phyloP scores from a whole-genome alignment of 2,329 filamentous ascomycete species.

The Chaetomium sp. region DNA sequence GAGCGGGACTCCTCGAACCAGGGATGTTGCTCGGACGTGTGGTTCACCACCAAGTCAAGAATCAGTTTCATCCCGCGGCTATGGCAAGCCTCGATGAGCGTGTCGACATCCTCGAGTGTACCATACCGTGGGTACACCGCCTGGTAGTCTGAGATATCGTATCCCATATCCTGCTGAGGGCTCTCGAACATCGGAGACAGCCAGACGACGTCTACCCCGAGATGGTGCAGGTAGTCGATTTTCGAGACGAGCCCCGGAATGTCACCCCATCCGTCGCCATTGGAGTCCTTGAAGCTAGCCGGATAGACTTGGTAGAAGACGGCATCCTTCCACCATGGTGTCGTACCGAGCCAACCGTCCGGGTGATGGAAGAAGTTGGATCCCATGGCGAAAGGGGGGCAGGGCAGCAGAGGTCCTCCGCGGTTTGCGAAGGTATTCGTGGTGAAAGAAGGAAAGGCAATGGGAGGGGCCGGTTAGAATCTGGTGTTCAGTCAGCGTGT shows the following conservation, averaged over 20 bases:
- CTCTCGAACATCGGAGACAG: slow-evolving; percentile 46
- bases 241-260: slow-evolving; percentile 58
- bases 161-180: slow-evolving; percentile 53
- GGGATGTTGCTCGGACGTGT: slow-evolving; percentile 63
- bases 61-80: slow-evolving; percentile 61
- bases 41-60: slow-evolving; percentile 71
- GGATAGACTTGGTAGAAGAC: slow-evolving; percentile 45
- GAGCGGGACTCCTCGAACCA: slow-evolving; percentile 65
- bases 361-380: slow-evolving; percentile 3
- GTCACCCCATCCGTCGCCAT: slow-evolving; percentile 58
- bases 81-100: slow-evolving; percentile 53
- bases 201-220: slow-evolving; percentile 60
- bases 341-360: slow-evolving; percentile 11
- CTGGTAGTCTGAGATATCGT: slow-evolving; percentile 60
- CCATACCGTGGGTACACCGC: slow-evolving; percentile 49
- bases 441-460: neutral
- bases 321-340: slow-evolving; percentile 22
- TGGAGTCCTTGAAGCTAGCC: slow-evolving; percentile 51
- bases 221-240: slow-evolving; percentile 55
- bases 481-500: too few species aligned
- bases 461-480: too few species aligned
- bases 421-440: neutral
- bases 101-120: slow-evolving; percentile 57
- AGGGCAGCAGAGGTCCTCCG: neutral
- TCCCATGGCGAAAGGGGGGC: neutral